Conservation (phyloP, 1,284 basidiomycete genomes). For the Mycena sp. region DNA sequence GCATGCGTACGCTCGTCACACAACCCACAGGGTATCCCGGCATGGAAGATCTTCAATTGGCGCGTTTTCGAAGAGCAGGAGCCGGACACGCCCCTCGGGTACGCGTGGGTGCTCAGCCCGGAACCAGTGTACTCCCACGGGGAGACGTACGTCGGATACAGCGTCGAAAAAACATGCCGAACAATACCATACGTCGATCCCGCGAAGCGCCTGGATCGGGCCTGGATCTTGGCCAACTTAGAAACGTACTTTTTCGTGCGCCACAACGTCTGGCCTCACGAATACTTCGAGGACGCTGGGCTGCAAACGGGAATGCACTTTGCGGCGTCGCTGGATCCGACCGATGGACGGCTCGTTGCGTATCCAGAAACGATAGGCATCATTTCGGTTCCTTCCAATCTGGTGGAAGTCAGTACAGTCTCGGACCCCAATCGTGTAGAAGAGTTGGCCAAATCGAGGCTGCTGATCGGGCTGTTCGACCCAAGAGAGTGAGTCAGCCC, state of each 20-base stretch:
- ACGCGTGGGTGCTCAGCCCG: neutral
- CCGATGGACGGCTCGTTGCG: neutral
- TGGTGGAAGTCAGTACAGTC: neutral
- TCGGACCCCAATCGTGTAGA: too few relatives aligned
- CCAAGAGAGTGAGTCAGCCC: too few relatives aligned
- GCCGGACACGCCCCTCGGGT: neutral
- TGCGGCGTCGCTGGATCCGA: neutral
- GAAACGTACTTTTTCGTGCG: neutral
- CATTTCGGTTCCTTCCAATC: neutral
- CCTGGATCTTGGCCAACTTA: neutral
- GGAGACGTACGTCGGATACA: slow-evolving; percentile 5
- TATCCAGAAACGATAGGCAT: neutral
- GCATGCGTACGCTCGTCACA: neutral
- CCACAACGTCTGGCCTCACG: slow-evolving; percentile 2
- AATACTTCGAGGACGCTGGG: slow-evolving; percentile 10
- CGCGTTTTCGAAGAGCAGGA: neutral
- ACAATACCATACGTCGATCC: neutral
- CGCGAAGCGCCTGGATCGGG: neutral
- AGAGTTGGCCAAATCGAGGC: too few relatives aligned
- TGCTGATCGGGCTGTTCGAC: too few relatives aligned
- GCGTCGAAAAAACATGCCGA: neutral
- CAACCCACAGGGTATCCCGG: slow-evolving; percentile 6
- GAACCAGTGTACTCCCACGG: neutral
- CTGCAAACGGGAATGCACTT: neutral
- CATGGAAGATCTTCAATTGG: slow-evolving; percentile 10